Evolutionary conservation across 1,139 yeast genomes (phyloP).

Genomic region (Saccharomycopsis hybrid): DNA sequence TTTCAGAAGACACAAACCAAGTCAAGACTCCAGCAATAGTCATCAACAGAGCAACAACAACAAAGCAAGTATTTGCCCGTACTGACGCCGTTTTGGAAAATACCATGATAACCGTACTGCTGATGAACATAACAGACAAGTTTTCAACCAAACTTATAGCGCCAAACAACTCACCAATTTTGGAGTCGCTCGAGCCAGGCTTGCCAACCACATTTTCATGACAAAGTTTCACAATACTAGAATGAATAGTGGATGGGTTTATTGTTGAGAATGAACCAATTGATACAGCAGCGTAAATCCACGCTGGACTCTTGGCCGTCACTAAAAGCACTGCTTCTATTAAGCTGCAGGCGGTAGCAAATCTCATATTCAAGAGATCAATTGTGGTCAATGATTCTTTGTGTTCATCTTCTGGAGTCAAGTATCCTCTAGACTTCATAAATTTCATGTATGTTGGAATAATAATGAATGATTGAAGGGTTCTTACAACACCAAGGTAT

Average conservation of each 20-base stretch:
- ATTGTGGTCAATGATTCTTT: slow-evolving; percentile 45
- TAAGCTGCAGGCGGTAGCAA: slow-evolving; percentile 36
- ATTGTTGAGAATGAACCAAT: slow-evolving; percentile 46
- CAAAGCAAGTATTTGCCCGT: slow-evolving; percentile 26
- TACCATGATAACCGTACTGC: slow-evolving; percentile 31
- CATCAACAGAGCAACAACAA: too few relatives aligned
- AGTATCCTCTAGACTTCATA: slow-evolving; percentile 30
- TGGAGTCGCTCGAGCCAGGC: slow-evolving; percentile 24
- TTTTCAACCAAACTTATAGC: slow-evolving; percentile 39
- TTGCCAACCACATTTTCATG: neutral
- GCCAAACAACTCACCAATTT: slow-evolving; percentile 45
- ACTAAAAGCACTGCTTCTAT: slow-evolving; percentile 38
- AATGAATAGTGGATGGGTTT: slow-evolving; percentile 42
- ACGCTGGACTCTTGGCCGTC: slow-evolving; percentile 28
- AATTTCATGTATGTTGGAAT: slow-evolving; percentile 32
- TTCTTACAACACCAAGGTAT: slow-evolving; percentile 21
- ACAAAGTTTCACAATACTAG: slow-evolving; percentile 36
- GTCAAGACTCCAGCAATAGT: too few relatives aligned
- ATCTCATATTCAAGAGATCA: slow-evolving; percentile 42
- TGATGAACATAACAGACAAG: slow-evolving; percentile 31
- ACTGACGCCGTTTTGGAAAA: slow-evolving; percentile 31
- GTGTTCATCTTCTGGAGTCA: slow-evolving; percentile 36
- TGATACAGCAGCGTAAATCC: slow-evolving; percentile 29
- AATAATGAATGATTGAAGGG: slow-evolving; percentile 1
- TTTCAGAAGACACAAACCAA: too few relatives aligned